Conservation (phyloP, 2,329 filamentous ascomycete species). For the Calonectria honghensis region DNA sequence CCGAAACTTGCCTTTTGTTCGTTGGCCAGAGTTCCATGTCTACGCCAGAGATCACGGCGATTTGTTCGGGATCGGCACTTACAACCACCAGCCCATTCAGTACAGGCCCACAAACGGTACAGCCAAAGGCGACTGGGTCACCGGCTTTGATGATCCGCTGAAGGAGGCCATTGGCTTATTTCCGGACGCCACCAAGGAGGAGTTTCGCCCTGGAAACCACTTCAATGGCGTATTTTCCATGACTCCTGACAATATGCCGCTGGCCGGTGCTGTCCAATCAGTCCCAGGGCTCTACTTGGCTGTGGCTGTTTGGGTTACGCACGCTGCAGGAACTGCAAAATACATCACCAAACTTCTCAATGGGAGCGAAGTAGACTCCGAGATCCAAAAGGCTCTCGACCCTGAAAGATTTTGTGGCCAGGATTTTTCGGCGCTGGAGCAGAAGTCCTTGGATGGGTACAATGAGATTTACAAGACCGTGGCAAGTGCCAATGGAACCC, state of each 20-base stretch:
- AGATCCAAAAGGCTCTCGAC: conserved; percentile 39
- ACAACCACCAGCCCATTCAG: conserved; percentile 46
- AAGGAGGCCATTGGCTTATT: conserved; percentile 38
- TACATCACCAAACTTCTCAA: conserved; percentile 43
- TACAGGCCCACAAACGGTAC: conserved; percentile 36
- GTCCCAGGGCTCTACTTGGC: conserved; percentile 41
- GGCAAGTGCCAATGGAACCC: neutral
- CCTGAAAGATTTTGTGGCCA: conserved; percentile 48
- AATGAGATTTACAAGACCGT: conserved; percentile 53
- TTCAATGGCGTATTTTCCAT: conserved; percentile 55
- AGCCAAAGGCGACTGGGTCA: conserved; percentile 47
- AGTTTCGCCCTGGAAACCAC: conserved; percentile 36
- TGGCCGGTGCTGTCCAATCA: conserved; percentile 40
- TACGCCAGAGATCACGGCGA: conserved; percentile 51
- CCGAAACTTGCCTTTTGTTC: conserved; percentile 39
- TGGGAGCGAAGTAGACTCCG: conserved; percentile 35
- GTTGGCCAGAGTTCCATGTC: conserved; percentile 51
- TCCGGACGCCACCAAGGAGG: conserved; percentile 28
- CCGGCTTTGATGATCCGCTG: conserved; percentile 44
- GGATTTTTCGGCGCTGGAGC: conserved; percentile 36
- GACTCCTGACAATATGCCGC: conserved; percentile 54
- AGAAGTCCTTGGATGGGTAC: conserved; percentile 46
- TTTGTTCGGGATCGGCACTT: conserved; percentile 49
- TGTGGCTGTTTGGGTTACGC: conserved; percentile 51
- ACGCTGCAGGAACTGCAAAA: conserved; percentile 48